These are phyloP conservation scores for Calocera viscosa DNA, from an alignment of 768 basidiomycete genomes.

Conservation along the genomic window DNA sequence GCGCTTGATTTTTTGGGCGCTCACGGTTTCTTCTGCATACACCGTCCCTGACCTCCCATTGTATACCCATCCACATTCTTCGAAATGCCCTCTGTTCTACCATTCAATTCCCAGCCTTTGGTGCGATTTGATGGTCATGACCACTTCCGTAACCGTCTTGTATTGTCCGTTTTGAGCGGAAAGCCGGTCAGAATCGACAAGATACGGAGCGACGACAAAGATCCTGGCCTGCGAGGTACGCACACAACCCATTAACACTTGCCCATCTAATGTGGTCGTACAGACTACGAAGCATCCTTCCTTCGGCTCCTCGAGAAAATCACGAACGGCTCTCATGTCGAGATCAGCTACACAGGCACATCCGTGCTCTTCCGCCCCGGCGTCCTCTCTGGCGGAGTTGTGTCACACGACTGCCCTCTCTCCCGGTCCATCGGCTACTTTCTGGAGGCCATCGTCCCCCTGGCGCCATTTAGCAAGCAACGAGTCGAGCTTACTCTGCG, in stretches of 20 bases:
- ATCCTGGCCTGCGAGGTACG: constrained; percentile 84
- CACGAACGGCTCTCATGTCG: constrained; percentile 87
- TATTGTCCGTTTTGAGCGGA: constrained; percentile 81
- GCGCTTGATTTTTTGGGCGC: no score
- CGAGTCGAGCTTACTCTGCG: constrained; percentile 66
- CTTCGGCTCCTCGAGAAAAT: constrained; percentile 76
- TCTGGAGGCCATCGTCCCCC: constrained; percentile 75
- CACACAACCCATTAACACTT: background rate
- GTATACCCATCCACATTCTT: background rate
- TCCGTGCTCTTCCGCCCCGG: constrained; percentile 87
- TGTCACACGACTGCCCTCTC: constrained; percentile 77
- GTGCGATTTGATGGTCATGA: constrained; percentile 49
- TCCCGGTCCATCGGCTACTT: constrained; percentile 90
- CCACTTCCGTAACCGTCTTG: constrained; percentile 69
- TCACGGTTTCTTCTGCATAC: no score
- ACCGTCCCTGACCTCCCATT: no score
- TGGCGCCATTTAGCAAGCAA: constrained; percentile 87
- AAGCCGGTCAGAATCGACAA: constrained; percentile 71
- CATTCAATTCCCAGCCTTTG: background rate
- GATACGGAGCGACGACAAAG: constrained; percentile 83
- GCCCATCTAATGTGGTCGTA: background rate
- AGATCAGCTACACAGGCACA: constrained; percentile 95
- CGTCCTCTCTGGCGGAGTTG: constrained; percentile 66
- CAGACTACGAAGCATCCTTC: constrained; percentile 88
- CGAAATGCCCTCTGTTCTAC: background rate